Percentiles rank a stretch among this genome's conserved stretches.
Conservation (phyloP, 129 eudicot species). For the Lactuca saligna region DNA sequence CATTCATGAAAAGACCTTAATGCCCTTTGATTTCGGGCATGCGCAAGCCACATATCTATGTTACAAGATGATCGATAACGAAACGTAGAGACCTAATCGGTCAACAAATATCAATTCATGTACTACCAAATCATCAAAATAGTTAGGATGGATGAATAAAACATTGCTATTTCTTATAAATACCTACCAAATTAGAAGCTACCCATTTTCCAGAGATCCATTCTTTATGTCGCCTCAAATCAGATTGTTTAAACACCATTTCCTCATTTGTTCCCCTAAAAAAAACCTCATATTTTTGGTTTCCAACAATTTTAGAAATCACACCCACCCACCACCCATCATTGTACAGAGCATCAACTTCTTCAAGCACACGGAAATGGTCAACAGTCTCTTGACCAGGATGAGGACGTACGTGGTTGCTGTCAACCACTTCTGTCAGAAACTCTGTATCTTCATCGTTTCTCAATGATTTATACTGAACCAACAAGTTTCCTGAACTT, state of each 20-base stretch:
- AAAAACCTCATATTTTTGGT: conserved; percentile 52
- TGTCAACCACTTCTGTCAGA: conserved; percentile 57
- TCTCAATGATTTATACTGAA: conserved; percentile 57
- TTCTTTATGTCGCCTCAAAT: conserved; percentile 72
- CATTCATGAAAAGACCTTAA: not conserved
- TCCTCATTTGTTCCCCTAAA: conserved; percentile 59
- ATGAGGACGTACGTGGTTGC: conserved; percentile 50
- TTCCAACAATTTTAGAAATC: conserved; percentile 47
- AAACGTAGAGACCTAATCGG: not conserved
- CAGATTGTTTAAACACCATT: conserved; percentile 46
- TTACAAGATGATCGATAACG: not conserved
- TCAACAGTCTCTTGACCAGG: conserved; percentile 46
- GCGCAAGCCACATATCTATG: not conserved
- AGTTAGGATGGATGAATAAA: not conserved
- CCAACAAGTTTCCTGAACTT: conserved; percentile 31
- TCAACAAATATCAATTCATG: not conserved
- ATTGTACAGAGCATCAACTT: conserved; percentile 70
- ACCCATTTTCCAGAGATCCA: conserved; percentile 89
- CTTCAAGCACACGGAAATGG: conserved; percentile 46
- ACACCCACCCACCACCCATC: conserved; percentile 99
- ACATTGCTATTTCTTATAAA: not conserved
- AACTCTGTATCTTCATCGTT: conserved; percentile 58
- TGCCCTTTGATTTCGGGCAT: not conserved
- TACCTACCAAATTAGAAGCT: conserved; percentile 49
- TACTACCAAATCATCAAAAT: not conserved